These are phyloP conservation scores for Trichomonas gallinae DNA, from an alignment of 208 protist species.

Conservation along the genomic window DNA sequence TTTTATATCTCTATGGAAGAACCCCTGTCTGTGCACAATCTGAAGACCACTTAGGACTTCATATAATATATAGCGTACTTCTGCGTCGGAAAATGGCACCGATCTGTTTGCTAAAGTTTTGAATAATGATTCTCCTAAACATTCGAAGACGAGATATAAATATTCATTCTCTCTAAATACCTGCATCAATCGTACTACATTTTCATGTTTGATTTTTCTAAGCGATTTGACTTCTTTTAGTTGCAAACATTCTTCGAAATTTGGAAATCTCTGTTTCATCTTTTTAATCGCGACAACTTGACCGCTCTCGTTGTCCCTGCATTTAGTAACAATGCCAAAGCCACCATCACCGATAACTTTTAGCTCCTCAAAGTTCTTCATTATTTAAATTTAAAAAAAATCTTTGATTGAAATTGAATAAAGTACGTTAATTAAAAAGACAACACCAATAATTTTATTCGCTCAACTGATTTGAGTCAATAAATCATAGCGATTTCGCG, in stretches of 20 bases:
- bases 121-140: not conserved
- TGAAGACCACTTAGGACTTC: not conserved
- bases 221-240: slow-evolving; percentile 64
- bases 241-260: slow-evolving; percentile 86
- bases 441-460: no score
- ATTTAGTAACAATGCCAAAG: slow-evolving; percentile 78
- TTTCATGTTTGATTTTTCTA: slow-evolving; percentile 14
- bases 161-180: slow-evolving; percentile 14
- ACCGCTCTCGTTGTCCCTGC: slow-evolving; percentile 62
- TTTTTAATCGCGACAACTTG: slow-evolving; percentile 92
- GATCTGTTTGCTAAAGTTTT: not conserved
- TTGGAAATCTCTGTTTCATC: slow-evolving; percentile 91
- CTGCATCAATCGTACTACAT: not conserved
- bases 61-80: not conserved
- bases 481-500: no score
- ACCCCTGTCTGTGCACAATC: not conserved
- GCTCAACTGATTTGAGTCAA: no score
- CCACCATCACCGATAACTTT: slow-evolving; percentile 80
- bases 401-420: not conserved
- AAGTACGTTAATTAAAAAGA: no score
- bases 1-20: slow-evolving; percentile 23
- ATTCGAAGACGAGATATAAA: slow-evolving; percentile 21
- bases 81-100: not conserved
- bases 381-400: not conserved
- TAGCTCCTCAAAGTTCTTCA: slow-evolving; percentile 64